Evolutionary conservation across 805 yeast species (phyloP), one percentile per base, ranked within the genome.

Genomic region (Lachancea quebecensis): DNA sequence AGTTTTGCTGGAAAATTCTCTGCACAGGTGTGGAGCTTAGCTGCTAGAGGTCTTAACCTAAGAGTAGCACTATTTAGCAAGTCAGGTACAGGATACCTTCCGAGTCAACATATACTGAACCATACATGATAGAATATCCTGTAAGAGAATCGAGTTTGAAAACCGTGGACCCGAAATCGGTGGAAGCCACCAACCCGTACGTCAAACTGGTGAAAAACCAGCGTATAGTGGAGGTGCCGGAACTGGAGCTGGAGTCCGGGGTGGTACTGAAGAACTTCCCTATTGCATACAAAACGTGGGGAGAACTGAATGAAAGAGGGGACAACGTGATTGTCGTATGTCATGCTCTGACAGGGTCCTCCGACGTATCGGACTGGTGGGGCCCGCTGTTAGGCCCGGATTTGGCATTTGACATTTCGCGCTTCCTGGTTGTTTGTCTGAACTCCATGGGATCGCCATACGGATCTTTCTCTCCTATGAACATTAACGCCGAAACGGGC

Each of bases 351-450:
- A 89, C 98, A 0, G 99, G 99, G 0, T 88, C 96, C 0, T 77
- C 96, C 0, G 98, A 93, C 62, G 96, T 91, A 14, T 75, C 84
- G 34, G 99, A 93, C 58, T 93, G 99, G 99, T 93, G 99, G 99
- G 97, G 98, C 0, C 97, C 98, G 0, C 66, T 93, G 18, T 68
- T 93, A 27, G 99, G 98, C 0, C 85, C 79, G 11, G 77, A 82
- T 47, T 44, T 53, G 41, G 95, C 98, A 1, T 88, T 93, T 65
- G 99, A 93, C 66, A 95, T 97, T 0, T 71, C 89, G 0, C 75
- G 85, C 52, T 93, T 82, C 63, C 87, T 87, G 63, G 79, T 93
- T 38, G 74, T 93, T 12, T 91, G 99, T 61, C 67, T 91, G 47
- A 91, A 93, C 61, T 83, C 95, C n/a, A 72, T 93, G 50, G 98